Conservation (phyloP, 1,139 yeast genomes). For the Taphrina sp. region DNA sequence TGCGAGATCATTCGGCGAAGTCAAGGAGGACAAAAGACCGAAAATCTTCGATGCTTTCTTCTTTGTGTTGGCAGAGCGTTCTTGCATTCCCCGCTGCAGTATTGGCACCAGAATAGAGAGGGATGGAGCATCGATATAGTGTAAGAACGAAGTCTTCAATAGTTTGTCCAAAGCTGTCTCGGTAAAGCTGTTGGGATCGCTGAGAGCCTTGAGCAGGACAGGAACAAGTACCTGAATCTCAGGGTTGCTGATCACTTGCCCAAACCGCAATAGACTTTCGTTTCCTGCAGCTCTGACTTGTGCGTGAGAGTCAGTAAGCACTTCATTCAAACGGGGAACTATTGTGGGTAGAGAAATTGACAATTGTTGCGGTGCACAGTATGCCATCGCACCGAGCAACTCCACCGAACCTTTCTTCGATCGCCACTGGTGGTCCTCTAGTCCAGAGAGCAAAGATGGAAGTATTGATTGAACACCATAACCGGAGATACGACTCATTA, state of each 20-base stretch:
- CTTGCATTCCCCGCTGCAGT: constrained; percentile 91
- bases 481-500: constrained; percentile 89
- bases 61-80: constrained; percentile 86
- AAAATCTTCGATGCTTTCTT: constrained; percentile 96
- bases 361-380: constrained; percentile 88
- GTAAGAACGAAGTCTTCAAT: constrained; percentile 88
- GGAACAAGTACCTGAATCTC: constrained; percentile 93
- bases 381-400: constrained; percentile 94
- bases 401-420: constrained; percentile 97
- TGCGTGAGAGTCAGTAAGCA: constrained; percentile 89
- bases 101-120: constrained; percentile 89
- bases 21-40: constrained; percentile 96
- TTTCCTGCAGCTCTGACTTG: constrained; percentile 97
- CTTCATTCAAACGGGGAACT: constrained; percentile 95
- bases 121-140: constrained; percentile 97
- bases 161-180: constrained; percentile 83
- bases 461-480: constrained; percentile 87
- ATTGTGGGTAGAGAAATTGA: constrained; percentile 84
- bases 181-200: constrained; percentile 89
- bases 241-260: constrained; percentile 95
- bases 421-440: constrained; percentile 93
- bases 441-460: constrained; percentile 81
- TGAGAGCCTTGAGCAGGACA: constrained; percentile 83
- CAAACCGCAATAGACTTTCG: constrained; percentile 80
- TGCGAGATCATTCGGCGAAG: constrained; percentile 77